Conservation (phyloP, 805 yeast genomes). For the Zygosaccharomyces bailii region DNA sequence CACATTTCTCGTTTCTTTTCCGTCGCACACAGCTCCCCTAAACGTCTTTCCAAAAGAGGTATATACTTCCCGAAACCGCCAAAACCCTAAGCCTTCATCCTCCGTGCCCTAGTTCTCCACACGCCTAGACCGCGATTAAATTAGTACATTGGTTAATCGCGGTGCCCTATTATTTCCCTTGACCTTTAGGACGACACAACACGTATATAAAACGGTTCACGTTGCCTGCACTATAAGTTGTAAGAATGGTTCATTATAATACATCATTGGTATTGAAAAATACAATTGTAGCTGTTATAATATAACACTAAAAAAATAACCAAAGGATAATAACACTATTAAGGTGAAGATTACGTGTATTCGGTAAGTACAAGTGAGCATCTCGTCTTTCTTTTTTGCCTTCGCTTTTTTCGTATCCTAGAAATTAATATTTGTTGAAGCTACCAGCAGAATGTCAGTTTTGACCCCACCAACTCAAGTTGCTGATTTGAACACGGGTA, state of each 20-base stretch:
- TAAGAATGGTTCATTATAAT: neutral
- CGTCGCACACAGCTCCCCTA: neutral
- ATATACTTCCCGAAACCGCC: neutral
- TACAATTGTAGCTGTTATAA: too few species aligned
- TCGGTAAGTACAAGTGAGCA: too few species aligned
- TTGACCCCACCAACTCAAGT: slow-evolving; percentile 2
- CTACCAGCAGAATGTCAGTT: neutral
- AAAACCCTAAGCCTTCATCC: neutral
- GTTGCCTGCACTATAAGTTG: neutral
- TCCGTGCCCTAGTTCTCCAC: neutral
- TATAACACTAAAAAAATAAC: too few species aligned
- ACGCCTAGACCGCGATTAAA: neutral
- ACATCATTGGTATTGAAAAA: too few species aligned
- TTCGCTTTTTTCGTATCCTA: neutral
- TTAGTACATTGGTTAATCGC: neutral
- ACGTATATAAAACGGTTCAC: neutral
- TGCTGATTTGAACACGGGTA: neutral
- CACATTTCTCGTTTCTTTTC: neutral
- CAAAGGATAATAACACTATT: too few species aligned
- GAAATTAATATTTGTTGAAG: too few species aligned
- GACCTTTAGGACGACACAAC: neutral
- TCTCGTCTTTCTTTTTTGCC: neutral
- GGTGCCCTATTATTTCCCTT: slow-evolving; percentile 1
- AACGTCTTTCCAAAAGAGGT: neutral
- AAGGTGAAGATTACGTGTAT: too few species aligned